Percentiles rank a stretch among this genome's conserved stretches.
phyloP scores from a whole-genome alignment of 371 early-diverging fungal genomes.

The Batkoa obscura region DNA sequence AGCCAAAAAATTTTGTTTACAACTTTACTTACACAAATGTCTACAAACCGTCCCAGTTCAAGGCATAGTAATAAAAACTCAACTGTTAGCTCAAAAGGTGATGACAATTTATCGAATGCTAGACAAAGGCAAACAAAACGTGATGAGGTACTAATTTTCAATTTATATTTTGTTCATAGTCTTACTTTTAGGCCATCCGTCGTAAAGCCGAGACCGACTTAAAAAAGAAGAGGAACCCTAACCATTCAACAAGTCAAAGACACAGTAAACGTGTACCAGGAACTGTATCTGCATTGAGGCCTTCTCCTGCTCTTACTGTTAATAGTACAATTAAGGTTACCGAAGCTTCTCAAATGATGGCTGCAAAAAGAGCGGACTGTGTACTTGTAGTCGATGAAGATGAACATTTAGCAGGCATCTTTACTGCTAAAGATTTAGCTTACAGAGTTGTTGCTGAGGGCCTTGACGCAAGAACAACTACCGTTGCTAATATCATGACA shows the following conservation, averaged over 20 bases:
- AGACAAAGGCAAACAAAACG: constrained; percentile 23
- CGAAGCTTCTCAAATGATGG: constrained; percentile 91
- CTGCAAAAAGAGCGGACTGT: constrained; percentile 93
- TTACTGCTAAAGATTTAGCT: constrained; percentile 69
- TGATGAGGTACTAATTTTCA: constrained; percentile 18
- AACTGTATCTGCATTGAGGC: constrained; percentile 78
- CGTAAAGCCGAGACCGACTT: constrained; percentile 3
- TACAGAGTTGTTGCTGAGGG: constrained; percentile 77
- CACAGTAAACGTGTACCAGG: constrained; percentile 12
- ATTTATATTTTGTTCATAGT: background rate
- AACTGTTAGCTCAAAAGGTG: background rate
- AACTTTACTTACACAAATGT: too few relatives aligned
- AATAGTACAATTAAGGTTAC: constrained; percentile 69
- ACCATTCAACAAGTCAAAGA: constrained; percentile 10
- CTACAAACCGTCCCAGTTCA: constrained; percentile 3
- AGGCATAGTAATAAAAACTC: background rate
- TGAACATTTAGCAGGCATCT: constrained; percentile 82
- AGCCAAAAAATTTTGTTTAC: too few relatives aligned
- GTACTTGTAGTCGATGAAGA: constrained; percentile 75
- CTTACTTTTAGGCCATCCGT: constrained; percentile 3
- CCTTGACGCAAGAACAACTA: constrained; percentile 48
- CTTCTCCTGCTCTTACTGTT: constrained; percentile 72
- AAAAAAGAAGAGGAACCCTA: constrained; percentile 4
- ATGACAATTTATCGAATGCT: constrained; percentile 9
- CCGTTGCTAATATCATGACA: constrained; percentile 81